A percentile compares a stretch with the other conserved stretches of the same genome.
Evolutionary conservation across 805 yeast genomes (phyloP).

Genomic region (Ogataea salicorniae): DNA sequence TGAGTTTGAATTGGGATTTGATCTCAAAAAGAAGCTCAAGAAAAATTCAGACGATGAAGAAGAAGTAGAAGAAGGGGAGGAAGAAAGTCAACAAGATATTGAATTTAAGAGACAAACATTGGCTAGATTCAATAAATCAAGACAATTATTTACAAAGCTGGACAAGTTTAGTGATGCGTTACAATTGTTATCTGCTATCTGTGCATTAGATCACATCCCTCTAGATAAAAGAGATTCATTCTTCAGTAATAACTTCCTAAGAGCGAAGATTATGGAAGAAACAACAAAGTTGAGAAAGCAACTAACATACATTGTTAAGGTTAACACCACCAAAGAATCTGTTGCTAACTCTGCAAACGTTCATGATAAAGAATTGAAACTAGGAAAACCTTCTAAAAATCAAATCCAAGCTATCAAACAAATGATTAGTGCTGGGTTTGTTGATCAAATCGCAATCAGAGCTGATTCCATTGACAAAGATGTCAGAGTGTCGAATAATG

Average conservation of each 20-base stretch:
- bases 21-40: conserved; percentile 27
- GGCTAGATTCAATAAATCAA: conserved; percentile 51
- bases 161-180: conserved; percentile 76
- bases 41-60: conserved; percentile 30
- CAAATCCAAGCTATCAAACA: conserved; percentile 83
- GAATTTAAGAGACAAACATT: conserved; percentile 40
- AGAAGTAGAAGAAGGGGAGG: conserved; percentile 28
- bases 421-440: conserved; percentile 86
- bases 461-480: conserved; percentile 71
- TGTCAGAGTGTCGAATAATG: conserved; percentile 50
- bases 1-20: conserved; percentile 68
- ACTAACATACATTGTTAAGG: conserved; percentile 65
- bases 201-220: conserved; percentile 80
- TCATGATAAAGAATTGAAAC: conserved; percentile 39
- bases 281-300: conserved; percentile 77
- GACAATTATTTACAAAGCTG: conserved; percentile 55
- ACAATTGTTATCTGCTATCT: conserved; percentile 69
- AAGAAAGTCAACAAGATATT: conserved; percentile 31
- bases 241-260: conserved; percentile 56
- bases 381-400: conserved; percentile 59
- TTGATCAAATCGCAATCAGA: conserved; percentile 85
- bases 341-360: conserved; percentile 43
- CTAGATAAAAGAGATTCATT: conserved; percentile 42
- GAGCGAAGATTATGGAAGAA: conserved; percentile 82
- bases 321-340: conserved; percentile 55